phyloP scores from a whole-genome alignment of 345 rosid species.

The Bruguiera gymnorhiza region DNA sequence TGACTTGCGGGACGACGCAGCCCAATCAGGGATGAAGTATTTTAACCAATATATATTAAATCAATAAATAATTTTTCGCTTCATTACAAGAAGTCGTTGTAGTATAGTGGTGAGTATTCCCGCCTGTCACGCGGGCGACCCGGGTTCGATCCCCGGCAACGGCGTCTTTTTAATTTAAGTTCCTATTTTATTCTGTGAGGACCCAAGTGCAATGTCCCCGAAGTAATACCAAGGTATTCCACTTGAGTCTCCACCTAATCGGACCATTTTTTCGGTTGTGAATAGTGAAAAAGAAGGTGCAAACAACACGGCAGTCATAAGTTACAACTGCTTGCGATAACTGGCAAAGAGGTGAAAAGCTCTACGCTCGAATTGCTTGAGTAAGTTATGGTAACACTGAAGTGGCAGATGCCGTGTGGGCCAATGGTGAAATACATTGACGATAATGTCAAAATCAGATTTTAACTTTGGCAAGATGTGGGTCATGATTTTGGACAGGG shows the following conservation, averaged over 20 bases:
- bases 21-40: too few relatives aligned
- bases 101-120: slow-evolving; percentile 90
- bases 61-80: too few relatives aligned
- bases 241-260: too few relatives aligned
- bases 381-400: neutral
- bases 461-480: slow-evolving; percentile 15
- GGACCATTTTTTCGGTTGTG: too few relatives aligned
- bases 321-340: too few relatives aligned
- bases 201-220: too few relatives aligned
- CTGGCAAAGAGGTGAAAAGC: neutral
- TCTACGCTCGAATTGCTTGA: neutral
- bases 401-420: neutral
- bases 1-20: too few relatives aligned
- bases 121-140: slow-evolving; percentile 96
- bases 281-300: too few relatives aligned
- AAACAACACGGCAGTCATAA: too few relatives aligned
- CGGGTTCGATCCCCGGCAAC: slow-evolving; percentile 98
- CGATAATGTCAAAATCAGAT: neutral
- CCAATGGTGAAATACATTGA: neutral
- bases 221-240: too few relatives aligned
- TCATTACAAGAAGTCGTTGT: slow-evolving; percentile 44
- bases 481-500: slow-evolving; percentile 16
- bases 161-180: slow-evolving; percentile 29
- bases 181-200: too few relatives aligned
- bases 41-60: too few relatives aligned